These are phyloP conservation scores for Amanita exitialis DNA, from an alignment of 768 basidiomycete genomes.

Conservation along the genomic window DNA sequence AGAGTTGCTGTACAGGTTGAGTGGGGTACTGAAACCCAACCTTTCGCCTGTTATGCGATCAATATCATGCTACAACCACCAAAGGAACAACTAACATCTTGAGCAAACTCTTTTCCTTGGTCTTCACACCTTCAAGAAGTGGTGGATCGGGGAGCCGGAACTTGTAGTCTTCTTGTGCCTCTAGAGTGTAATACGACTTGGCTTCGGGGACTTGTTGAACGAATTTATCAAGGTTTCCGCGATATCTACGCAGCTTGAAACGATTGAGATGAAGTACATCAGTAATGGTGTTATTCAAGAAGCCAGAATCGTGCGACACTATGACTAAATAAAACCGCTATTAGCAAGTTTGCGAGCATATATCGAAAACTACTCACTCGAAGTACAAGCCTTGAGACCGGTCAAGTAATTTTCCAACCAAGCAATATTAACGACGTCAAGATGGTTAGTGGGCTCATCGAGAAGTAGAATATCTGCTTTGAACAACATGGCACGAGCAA, in stretches of 20 bases:
- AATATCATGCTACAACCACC: neutral
- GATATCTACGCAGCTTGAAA: slow-evolving; percentile 95
- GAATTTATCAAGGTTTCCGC: slow-evolving; percentile 91
- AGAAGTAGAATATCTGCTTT: slow-evolving; percentile 94
- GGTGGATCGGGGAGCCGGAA: slow-evolving; percentile 98
- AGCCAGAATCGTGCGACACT: slow-evolving; percentile 94
- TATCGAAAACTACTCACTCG: slow-evolving; percentile 38
- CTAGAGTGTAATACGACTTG: slow-evolving; percentile 94
- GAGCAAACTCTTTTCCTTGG: slow-evolving; percentile 93
- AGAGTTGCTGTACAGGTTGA: slow-evolving; percentile 78
- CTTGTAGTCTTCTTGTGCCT: slow-evolving; percentile 94
- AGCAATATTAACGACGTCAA: slow-evolving; percentile 95
- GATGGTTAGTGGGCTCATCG: slow-evolving; percentile 94
- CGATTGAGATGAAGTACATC: slow-evolving; percentile 97
- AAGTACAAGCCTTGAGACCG: slow-evolving; percentile 82
- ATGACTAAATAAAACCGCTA: slow-evolving; percentile 50
- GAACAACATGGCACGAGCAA: slow-evolving; percentile 96
- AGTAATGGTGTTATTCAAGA: slow-evolving; percentile 98
- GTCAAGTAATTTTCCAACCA: slow-evolving; percentile 96
- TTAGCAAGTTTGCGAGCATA: slow-evolving; percentile 1
- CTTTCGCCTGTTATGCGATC: slow-evolving; percentile 42
- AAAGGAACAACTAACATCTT: slow-evolving; percentile 57
- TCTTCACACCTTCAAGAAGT: slow-evolving; percentile 98
- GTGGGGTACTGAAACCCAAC: slow-evolving; percentile 96
- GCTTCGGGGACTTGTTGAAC: slow-evolving; percentile 94